Base-by-base conservation (phyloP, 2,329 filamentous ascomycete species). In the Xylaria polymorpha region DNA sequence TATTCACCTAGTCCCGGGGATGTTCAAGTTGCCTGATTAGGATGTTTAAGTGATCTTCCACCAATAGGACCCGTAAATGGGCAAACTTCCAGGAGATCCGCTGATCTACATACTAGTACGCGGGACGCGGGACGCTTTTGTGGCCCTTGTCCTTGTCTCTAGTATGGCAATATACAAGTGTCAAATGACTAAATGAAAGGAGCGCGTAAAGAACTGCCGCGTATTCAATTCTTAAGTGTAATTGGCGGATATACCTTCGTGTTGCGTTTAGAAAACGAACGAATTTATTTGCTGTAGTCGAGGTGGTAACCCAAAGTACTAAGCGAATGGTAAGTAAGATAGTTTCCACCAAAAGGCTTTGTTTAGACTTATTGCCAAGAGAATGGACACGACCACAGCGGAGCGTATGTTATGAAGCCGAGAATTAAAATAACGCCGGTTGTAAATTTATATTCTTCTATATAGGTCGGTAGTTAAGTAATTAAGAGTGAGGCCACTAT, bases 11-110 rank as follows among this genome's bases (percentile, higher is more conserved):
- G n/a, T 2, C 43, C 62, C 51, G 62, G 41, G 18, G 25, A 35
- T 59, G 51, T 18, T 57, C 39, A n/a, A 25, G 25, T 59, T 65
- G 25, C 63, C 56, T 60, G 22, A 60, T 65, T 53, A 32, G 56
- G 63, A 60, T 39, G 46, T 53, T 55, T 20, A n/a, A 50, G 20
- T 48, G 57, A 61, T 66, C 8, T 61, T 66, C 64, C 64, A 66
- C 64, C 57, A 66, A 66, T 66, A 32, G 22, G 55, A 55, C n/a
- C 29, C 12, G 10, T 37, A 39, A n/a, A 29, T 37, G n/a, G 6
- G 41, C 15, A 32, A 18, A 60, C 4, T n/a, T n/a, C n/a, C 15
- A 46, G 37, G 37, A 35, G 22, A 63, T 41, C 39, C 39, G 61
- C 61, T 35, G 51, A 64, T 64, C 61, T 29, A 4, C 20, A 44